A percentile compares a stretch with the other conserved stretches of the same genome.
Evolutionary conservation across 2,329 filamentous ascomycete species (phyloP).

Genomic region (Periconia sp.): DNA sequence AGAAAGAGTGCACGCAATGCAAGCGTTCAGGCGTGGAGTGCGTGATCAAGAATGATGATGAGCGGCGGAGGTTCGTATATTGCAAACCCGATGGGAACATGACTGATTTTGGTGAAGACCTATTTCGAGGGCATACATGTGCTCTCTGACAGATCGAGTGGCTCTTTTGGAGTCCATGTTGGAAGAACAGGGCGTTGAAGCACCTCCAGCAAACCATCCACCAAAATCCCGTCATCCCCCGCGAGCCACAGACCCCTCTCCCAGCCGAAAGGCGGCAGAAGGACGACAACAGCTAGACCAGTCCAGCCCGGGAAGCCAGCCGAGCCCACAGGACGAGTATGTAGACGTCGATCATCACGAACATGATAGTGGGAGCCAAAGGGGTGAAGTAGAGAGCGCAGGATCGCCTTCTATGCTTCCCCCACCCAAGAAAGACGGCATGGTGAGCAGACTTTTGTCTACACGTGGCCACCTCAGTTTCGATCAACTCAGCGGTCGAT

Average conservation of each 20-base stretch:
- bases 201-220: constrained; percentile 60
- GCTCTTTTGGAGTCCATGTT: constrained; percentile 60
- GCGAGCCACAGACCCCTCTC: constrained; percentile 38
- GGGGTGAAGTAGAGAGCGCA: constrained; percentile 31
- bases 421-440: constrained; percentile 53
- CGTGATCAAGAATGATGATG: constrained; percentile 65
- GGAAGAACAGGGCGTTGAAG: constrained; percentile 55
- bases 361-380: constrained; percentile 24
- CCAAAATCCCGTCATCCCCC: constrained; percentile 55
- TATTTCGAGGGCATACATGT: constrained; percentile 65
- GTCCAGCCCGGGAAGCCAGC: constrained; percentile 40
- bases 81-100: neutral
- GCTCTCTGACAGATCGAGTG: constrained; percentile 62
- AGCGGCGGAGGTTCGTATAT: constrained; percentile 56
- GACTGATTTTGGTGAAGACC: constrained; percentile 46
- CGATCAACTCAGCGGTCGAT: constrained; percentile 58
- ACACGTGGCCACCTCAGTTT: constrained; percentile 59
- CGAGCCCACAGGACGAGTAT: constrained; percentile 36
- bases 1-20: constrained; percentile 60
- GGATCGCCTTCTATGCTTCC: constrained; percentile 40
- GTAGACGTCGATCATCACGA: constrained; percentile 33
- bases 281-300: constrained; percentile 23
- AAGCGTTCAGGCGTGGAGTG: constrained; percentile 58
- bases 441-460: constrained; percentile 57
- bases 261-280: constrained; percentile 21